Base-by-base conservation (phyloP, 176 grass and related monocot genomes). In the Urochloa ruziziensis region DNA sequence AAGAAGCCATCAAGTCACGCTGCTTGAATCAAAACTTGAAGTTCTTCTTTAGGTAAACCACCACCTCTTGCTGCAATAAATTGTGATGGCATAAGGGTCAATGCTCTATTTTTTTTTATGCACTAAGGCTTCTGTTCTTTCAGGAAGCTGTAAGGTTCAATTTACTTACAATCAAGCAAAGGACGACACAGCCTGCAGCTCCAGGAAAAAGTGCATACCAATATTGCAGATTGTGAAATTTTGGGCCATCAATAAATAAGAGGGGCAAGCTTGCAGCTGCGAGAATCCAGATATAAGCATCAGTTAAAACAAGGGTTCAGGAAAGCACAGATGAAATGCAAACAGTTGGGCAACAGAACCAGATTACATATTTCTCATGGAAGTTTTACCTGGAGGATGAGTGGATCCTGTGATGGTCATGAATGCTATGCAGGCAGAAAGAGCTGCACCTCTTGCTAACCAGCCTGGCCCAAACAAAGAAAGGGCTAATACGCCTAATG, bases 131-230 rank as follows among this genome's bases (percentile, higher is more conserved):
- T n/a, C 29, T 79, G 25, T 37, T 32, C 56, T 79, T n/a, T 42
- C 30, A 47, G 79, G 60, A 56, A 13, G 53, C 16, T 64, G 47
- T n/a, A 70, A 62, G 32, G 30, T 39, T 14, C 29, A 39, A 43
- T 37, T 58, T 80, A 91, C 93, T 95, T 90, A 98, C 93, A 83
- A 98, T 94, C 87, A 98, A 83, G 73, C 96, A 95, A 76, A 98
- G 96, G 80, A 98, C 9, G 52, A 83, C 35, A 24, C 96, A 98
- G 16, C 96, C 93, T 25, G 82, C 65, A 27, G 96, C 93, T 28
- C 96, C 93, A 69, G 96, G 96, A 78, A 98, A 98, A 73, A 98
- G 88, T 2, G 82, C 93, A 46, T 98, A 95, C 96, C 96, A 98
- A 39, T 90, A 65, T 78, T 95, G 82, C 77, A 98, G 76, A 28